phyloP scores from a whole-genome alignment of 139 green algal species.

The Chlamydomonas eustigma region DNA sequence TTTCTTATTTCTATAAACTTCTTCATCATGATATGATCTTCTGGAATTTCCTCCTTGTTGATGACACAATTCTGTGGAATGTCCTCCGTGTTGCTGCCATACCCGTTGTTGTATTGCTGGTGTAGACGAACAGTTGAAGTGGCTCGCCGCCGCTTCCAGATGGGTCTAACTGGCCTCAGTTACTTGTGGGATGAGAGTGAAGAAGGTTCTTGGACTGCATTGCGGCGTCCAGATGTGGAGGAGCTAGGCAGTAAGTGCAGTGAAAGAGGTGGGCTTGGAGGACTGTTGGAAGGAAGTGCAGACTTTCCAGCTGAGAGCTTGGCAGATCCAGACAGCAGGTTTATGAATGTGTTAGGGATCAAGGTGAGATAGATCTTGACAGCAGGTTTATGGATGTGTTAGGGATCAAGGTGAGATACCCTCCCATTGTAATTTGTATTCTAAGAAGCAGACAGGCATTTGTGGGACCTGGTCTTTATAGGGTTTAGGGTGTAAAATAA shows the following conservation, averaged over 20 bases:
- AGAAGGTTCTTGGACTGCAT: conserved; percentile 17
- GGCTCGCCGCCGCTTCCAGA: conserved; percentile 48
- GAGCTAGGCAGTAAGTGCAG: conserved; percentile 6
- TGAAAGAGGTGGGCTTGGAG: not conserved
- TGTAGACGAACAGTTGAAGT: conserved; percentile 47
- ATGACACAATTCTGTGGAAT: too few species aligned
- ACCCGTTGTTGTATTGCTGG: not conserved
- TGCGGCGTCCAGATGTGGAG: conserved; percentile 11
- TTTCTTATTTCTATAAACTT: not conserved
- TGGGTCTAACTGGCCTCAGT: conserved; percentile 56
- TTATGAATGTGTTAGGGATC: conserved; percentile 46
- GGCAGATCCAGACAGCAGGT: conserved; percentile 47
- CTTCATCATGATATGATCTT: not conserved
- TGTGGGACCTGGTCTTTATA: not conserved
- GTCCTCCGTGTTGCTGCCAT: too few species aligned
- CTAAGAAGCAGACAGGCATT: too few species aligned
- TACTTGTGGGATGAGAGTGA: conserved; percentile 57
- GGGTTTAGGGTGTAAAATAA: not conserved
- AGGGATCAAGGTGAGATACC: conserved; percentile 5
- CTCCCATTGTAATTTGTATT: too few species aligned
- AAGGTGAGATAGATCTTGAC: conserved; percentile 47
- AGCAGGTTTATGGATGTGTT: conserved; percentile 46
- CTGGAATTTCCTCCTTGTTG: not conserved
- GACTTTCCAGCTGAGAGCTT: conserved; percentile 32
- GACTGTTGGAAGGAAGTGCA: not conserved